These are phyloP conservation scores for Lactuca saligna DNA, from an alignment of 129 eudicot species.

Conservation along the genomic window DNA sequence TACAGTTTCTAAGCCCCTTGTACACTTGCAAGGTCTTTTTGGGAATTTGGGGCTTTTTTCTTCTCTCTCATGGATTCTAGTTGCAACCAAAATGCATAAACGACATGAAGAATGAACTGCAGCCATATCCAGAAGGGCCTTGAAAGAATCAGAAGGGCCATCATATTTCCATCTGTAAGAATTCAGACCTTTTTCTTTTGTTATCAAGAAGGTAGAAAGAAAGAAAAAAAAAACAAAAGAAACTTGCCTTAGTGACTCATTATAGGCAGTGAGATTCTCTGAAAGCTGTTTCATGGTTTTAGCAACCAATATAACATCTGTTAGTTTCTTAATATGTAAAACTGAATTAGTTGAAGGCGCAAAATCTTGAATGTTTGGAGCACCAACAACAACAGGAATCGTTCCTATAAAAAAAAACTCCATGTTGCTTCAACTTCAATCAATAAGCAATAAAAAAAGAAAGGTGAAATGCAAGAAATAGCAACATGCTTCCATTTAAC, in stretches of 20 bases:
- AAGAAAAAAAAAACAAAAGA: not conserved
- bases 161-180: constrained; percentile 79
- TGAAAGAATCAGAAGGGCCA: constrained; percentile 94
- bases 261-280: constrained; percentile 67
- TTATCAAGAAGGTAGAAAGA: not conserved
- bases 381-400: constrained; percentile 90
- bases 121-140: constrained; percentile 96
- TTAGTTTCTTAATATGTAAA: constrained; percentile 75
- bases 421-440: not conserved
- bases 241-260: constrained; percentile 59
- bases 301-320: constrained; percentile 58
- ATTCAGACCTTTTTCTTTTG: not conserved
- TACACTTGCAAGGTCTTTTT: constrained; percentile 91
- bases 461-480: constrained; percentile 1
- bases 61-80: constrained; percentile 68
- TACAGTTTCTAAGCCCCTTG: constrained; percentile 59
- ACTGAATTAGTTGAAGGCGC: constrained; percentile 78
- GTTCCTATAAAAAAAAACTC: constrained; percentile 41
- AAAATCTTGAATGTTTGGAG: constrained; percentile 94
- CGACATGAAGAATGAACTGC: constrained; percentile 98
- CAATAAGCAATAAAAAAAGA: not conserved
- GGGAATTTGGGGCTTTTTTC: constrained; percentile 41
- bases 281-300: constrained; percentile 81
- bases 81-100: constrained; percentile 76
- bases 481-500: too few species aligned